Base-by-base conservation (phyloP, 257 asterid species). In the Phtheirospermum japonicum region DNA sequence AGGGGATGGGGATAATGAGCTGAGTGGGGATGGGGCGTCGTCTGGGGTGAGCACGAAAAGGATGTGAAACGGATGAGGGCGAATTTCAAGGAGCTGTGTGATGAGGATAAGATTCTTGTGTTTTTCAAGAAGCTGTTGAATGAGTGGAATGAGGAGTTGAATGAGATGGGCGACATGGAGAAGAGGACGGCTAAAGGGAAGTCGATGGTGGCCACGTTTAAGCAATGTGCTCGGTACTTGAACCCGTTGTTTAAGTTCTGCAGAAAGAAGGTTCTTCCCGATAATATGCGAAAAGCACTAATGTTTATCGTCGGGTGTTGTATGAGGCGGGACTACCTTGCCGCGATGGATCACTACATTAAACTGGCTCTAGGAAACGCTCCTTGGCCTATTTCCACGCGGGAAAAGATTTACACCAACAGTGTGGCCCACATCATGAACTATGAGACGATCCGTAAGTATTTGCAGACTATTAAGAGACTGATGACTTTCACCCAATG, bases 341-440 rank as follows among this genome's bases (percentile, higher is more conserved):
- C 99, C 16, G 97, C 95, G 45, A 89, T 89, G 96, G 99, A 85
- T 64, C 97, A 89, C 32, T 93, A 93, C 76, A 89, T 89, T 48
- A 93, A 70, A 71, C 23, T 93, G 74, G 97, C 99, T 6, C 87
- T 89, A 26, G 99, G 97, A 10, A 93, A 93, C 69, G 97, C 99
- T 31, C 99, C 99, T 0, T 93, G 99, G 99, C 99, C 99, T 51
- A 89, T 93, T 31, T 93, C 99, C 31, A 97, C 97, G 0, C 97
- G 99, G 17, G 99, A 93, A 77, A 93, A 93, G 90, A 93, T 93
- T 51, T 82, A 87, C 58, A 89, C 99, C 17, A 93, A 93, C 78
- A 93, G 97, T 74, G 97, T 93, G 46, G 99, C 99, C 4, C 99
- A 93, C 73, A 85, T 93, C 75, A 93, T 93, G 99, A 93, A 93